Evolutionary conservation across 805 yeast species (phyloP).

Genomic region (Candida hungchunana): DNA sequence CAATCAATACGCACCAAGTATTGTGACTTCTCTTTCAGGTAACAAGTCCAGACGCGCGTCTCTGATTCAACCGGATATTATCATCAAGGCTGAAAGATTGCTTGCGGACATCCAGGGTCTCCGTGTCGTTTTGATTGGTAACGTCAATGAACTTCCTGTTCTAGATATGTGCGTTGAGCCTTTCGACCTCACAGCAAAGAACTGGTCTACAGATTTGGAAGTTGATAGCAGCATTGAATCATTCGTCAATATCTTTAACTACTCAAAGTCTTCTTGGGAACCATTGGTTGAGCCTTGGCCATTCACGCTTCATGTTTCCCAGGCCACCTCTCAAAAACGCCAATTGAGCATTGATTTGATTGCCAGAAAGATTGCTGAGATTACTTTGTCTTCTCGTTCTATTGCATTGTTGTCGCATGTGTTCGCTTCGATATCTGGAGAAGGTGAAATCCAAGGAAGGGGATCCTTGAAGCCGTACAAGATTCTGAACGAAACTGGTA

Average conservation of each 20-base stretch:
- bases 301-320: conserved; percentile 64
- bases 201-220: conserved; percentile 84
- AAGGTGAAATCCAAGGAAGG: conserved; percentile 54
- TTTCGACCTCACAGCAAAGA: conserved; percentile 60
- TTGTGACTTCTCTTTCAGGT: conserved; percentile 47
- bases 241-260: conserved; percentile 74
- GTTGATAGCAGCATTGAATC: conserved; percentile 64
- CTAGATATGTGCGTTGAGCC: conserved; percentile 71
- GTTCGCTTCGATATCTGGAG: conserved; percentile 50
- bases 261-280: conserved; percentile 91
- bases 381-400: conserved; percentile 77
- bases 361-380: conserved; percentile 73
- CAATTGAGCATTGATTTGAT: conserved; percentile 60
- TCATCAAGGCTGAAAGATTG: conserved; percentile 66
- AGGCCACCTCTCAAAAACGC: conserved; percentile 40
- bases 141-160: conserved; percentile 86
- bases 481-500: conserved; percentile 81
- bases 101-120: conserved; percentile 67
- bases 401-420: conserved; percentile 74
- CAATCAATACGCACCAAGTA: conserved; percentile 66
- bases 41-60: conserved; percentile 21
- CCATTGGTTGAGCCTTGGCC: conserved; percentile 90
- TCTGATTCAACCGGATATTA: conserved; percentile 30
- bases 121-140: conserved; percentile 81
- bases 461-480: conserved; percentile 81